Percentiles rank a stretch among this genome's conserved stretches.
phyloP scores from a whole-genome alignment of 1,284 basidiomycete species.

The Ustilago nuda region DNA sequence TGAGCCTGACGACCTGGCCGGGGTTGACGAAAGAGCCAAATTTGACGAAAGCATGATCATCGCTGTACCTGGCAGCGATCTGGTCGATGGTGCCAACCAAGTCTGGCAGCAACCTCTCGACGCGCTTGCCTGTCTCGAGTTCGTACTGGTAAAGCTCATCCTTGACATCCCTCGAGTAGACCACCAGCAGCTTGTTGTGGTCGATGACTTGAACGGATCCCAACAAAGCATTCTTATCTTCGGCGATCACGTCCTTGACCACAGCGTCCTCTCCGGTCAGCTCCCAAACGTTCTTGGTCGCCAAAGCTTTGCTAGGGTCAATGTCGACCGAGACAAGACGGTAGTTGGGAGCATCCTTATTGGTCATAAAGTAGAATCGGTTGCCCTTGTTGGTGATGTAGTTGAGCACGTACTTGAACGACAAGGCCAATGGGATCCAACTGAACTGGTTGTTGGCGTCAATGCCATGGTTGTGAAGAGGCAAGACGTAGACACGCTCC shows the following conservation, averaged over 20 bases:
- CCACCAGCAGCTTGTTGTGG: conserved; percentile 75
- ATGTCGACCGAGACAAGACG: conserved; percentile 59
- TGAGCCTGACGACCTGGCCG: conserved; percentile 73
- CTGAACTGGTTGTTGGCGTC: conserved; percentile 29
- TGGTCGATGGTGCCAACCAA: conserved; percentile 78
- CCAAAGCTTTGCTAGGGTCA: conserved; percentile 36
- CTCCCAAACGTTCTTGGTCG: conserved; percentile 54
- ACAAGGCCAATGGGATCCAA: conserved; percentile 61
- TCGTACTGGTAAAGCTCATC: conserved; percentile 84
- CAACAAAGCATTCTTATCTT: conserved; percentile 77
- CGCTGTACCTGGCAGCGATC: conserved; percentile 73
- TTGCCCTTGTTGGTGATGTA: conserved; percentile 63
- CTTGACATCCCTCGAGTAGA: conserved; percentile 83
- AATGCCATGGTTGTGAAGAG: conserved; percentile 46
- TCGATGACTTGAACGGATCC: conserved; percentile 74
- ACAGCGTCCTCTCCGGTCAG: conserved; percentile 48
- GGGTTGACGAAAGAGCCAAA: conserved; percentile 81
- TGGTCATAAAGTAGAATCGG: conserved; percentile 66
- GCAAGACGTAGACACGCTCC: conserved; percentile 54
- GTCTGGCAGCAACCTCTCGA: conserved; percentile 76
- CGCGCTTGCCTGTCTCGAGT: conserved; percentile 73
- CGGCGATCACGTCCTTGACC: conserved; percentile 78
- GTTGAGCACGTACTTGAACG: conserved; percentile 60
- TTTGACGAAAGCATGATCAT: conserved; percentile 78
- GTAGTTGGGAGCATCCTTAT: conserved; percentile 66